Evolutionary conservation across 2,329 filamentous ascomycete species (phyloP), one percentile per base, ranked within the genome.

Genomic region (Lachnellula occidentalis): DNA sequence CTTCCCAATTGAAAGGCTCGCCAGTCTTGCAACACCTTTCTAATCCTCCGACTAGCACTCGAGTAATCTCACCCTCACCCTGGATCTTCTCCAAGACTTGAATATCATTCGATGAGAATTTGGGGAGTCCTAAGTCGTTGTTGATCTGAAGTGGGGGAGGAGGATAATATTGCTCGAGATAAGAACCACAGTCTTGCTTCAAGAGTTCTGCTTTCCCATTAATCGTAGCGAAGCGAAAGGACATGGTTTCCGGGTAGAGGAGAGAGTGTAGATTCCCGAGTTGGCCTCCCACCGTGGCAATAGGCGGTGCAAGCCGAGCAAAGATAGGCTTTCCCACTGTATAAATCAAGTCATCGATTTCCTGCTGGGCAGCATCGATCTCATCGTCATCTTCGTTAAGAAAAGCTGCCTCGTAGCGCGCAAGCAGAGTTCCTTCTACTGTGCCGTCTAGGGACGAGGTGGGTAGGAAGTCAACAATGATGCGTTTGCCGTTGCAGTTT

Each of bases 11-110:
- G 39, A 11, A 21, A 46, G 19, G 36, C 48, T n/a, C 49, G 31
- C n/a, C 14, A 31, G 58, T 55, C 56, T 61, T 62, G 51, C 54
- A 62, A 42, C 52, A 61, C 50, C 56, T 58, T 14, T 56, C 56
- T 27, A 41, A 41, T n/a, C 50, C 53, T 7, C 53, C 34, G 15
- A 59, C 31, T 34, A 45, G 43, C 3, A 61, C 60, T 47, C 34
- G 8, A 2, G 50, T 43, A 15, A n/a, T 53, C 5, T 9, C 47
- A n/a, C 50, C 42, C 8, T 17, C 6, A 24, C 56, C 53, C 51
- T 54, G 48, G 31, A 58, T 37, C 46, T 54, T 56, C 21, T 52
- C 50, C 39, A n/a, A 48, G 37, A 58, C 36, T 21, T n/a, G 36
- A 31, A 58, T 56, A 39, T 56, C 50, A 27, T 37, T 36, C 42